Base-by-base conservation (phyloP, 495 filamentous ascomycete genomes). In the Cercophora samala region DNA sequence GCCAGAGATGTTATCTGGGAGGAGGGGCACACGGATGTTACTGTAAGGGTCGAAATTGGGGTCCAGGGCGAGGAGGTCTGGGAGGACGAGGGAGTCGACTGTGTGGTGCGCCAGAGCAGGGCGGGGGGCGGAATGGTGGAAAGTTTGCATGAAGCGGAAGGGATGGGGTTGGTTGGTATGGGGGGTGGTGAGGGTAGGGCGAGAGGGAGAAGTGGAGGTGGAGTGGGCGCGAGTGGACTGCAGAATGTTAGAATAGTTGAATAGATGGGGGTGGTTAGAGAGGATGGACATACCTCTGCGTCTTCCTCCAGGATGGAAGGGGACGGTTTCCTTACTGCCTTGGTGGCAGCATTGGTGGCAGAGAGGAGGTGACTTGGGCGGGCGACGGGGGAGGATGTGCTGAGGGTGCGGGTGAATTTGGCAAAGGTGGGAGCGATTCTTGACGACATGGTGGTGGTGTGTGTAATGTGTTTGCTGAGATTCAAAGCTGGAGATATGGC, bases 111-210 rank as follows among this genome's bases (percentile, higher is more conserved):
- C 63, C 21, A 69, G 60, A 15, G 65, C 56, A 26, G 74, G 70
- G 24, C 66, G 66, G 4, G 80, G 72, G 8, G 79, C 73, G n/a
- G 76, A 79, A 53, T 78, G 78, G 68, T 71, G 75, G 72, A 84
- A 84, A 70, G 78, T 81, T 69, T 84, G 81, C 81, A 84, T 84
- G 64, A 84, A 69, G 65, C 78, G 81, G 69, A 80, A 65, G 42
- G 54, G 53, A 25, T 51, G 4, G 66, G 76, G 67, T 73, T 75
- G 56, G 56, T 9, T 17, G 37, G 24, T 60, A 65, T 29, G 63
- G 70, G 37, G 9, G 21, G 23, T 70, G 72, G 52, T 70, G 62
- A 72, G 71, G 42, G 69, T 17, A 19, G 78, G 73, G 62, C 69
- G 72, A 62, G 73, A 70, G 8, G 70, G 68, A 56, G 73, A 59